Evolutionary conservation across 2,329 filamentous ascomycete species (phyloP).

Genomic region (Aspergillus sp.): DNA sequence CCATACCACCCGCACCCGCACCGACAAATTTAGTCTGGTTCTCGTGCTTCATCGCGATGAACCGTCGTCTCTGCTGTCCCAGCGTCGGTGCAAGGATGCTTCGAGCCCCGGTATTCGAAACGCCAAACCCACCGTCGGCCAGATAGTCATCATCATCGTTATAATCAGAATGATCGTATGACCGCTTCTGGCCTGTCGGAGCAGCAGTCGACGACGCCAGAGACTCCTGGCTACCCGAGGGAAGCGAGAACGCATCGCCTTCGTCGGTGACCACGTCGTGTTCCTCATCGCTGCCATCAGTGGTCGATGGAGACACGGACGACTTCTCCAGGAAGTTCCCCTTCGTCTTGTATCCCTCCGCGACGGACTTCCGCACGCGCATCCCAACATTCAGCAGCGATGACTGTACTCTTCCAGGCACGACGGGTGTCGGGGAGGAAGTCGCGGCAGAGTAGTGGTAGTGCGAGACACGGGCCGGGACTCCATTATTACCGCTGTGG

Average conservation of each 20-base stretch:
- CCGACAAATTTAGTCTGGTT: background rate
- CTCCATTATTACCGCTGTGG: background rate
- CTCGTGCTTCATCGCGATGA: background rate
- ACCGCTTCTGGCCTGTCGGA: slow-evolving; percentile 31
- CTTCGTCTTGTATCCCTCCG: slow-evolving; percentile 83
- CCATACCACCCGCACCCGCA: slow-evolving; percentile 13
- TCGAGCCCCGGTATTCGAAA: slow-evolving; percentile 17
- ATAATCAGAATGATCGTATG: slow-evolving; percentile 11
- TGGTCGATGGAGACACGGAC: slow-evolving; percentile 1
- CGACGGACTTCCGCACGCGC: slow-evolving; percentile 85
- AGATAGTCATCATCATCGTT: slow-evolving; percentile 3
- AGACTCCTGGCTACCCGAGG: slow-evolving; percentile 34
- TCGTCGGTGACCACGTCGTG: slow-evolving; percentile 26
- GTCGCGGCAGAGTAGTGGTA: slow-evolving; percentile 35
- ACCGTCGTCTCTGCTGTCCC: slow-evolving; percentile 14
- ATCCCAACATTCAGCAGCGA: slow-evolving; percentile 88
- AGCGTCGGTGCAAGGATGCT: slow-evolving; percentile 27
- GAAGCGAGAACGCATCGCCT: slow-evolving; percentile 31
- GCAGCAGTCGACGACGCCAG: slow-evolving; percentile 8
- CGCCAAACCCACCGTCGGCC: background rate
- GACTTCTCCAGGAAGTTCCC: slow-evolving; percentile 7
- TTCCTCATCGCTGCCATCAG: slow-evolving; percentile 6
- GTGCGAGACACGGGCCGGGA: slow-evolving; percentile 23
- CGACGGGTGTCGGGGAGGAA: slow-evolving; percentile 38
- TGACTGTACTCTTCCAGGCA: slow-evolving; percentile 63